These are phyloP conservation scores for Phytophthora tentaculata DNA, from an alignment of 352 stramenopile genomes.

Conservation along the genomic window DNA sequence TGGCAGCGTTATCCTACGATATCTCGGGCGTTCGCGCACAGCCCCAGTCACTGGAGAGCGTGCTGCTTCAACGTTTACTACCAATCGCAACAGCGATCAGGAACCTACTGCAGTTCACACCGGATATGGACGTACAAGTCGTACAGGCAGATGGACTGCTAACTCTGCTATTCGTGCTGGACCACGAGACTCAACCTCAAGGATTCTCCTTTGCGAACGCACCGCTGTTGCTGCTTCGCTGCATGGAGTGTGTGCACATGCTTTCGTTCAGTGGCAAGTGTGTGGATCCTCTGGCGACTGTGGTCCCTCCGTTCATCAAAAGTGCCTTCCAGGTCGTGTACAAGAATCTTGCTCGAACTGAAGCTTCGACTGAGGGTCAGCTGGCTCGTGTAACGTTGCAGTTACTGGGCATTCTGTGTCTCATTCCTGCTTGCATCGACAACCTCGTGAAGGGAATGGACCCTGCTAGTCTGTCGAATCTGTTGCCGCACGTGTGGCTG, in stretches of 20 bases:
- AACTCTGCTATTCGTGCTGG: constrained; percentile 76
- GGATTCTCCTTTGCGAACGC: constrained; percentile 81
- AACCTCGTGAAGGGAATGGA: constrained; percentile 91
- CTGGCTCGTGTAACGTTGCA: constrained; percentile 82
- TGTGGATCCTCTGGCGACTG: constrained; percentile 73
- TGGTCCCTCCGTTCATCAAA: constrained; percentile 85
- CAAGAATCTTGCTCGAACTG: constrained; percentile 76
- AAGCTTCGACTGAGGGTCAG: constrained; percentile 84
- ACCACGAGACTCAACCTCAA: constrained; percentile 83
- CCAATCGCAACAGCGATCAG: constrained; percentile 81
- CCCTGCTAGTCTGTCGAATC: constrained; percentile 64
- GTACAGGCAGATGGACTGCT: constrained; percentile 78
- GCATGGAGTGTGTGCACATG: constrained; percentile 88
- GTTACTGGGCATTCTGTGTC: constrained; percentile 83
- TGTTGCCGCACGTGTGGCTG: constrained; percentile 81
- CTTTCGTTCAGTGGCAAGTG: constrained; percentile 88
- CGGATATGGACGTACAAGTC: constrained; percentile 86
- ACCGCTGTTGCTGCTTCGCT: constrained; percentile 80
- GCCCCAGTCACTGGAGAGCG: constrained; percentile 66
- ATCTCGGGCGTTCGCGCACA: constrained; percentile 75
- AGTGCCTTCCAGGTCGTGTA: constrained; percentile 88
- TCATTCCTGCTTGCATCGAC: constrained; percentile 88
- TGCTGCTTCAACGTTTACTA: constrained; percentile 75
- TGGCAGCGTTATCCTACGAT: constrained; percentile 75
- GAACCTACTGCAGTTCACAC: constrained; percentile 81